These are phyloP conservation scores for Chlamydomonas incerta DNA, from an alignment of 139 green algal genomes.

Conservation along the genomic window DNA sequence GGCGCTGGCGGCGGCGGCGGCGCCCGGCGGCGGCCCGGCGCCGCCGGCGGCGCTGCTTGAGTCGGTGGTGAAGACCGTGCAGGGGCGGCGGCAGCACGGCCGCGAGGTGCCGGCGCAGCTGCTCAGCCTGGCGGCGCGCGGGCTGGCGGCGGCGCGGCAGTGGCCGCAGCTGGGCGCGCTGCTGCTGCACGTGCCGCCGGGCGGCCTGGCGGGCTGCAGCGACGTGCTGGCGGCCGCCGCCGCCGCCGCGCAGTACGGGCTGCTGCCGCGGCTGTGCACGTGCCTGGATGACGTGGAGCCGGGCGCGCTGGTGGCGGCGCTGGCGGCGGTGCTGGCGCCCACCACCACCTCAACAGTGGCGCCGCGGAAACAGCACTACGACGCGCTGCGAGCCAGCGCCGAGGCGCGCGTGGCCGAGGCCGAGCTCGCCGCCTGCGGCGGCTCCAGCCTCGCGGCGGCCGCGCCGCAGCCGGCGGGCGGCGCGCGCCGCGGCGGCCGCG, in stretches of 20 bases:
- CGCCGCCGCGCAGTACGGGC: constrained; percentile 44
- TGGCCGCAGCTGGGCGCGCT: constrained; percentile 17
- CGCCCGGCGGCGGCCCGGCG: not conserved
- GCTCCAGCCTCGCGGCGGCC: not conserved
- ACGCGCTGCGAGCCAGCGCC: not conserved
- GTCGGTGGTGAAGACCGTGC: constrained; percentile 9
- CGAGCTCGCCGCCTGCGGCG: not conserved
- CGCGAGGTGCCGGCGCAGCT: constrained; percentile 34
- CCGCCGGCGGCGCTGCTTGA: constrained; percentile 28
- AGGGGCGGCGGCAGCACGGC: constrained; percentile 19
- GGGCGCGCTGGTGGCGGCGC: constrained; percentile 42
- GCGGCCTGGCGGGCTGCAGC: constrained; percentile 31
- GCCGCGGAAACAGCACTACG: constrained; percentile 15
- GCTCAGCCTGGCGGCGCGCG: constrained; percentile 1
- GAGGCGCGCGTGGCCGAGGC: constrained; percentile 2
- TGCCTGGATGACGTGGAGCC: constrained; percentile 54
- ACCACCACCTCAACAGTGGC: constrained; percentile 25
- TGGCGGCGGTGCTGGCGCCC: constrained; percentile 49
- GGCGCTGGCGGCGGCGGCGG: not conserved
- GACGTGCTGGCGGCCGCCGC: constrained; percentile 46
- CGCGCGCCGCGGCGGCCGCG: not conserved
- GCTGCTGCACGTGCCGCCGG: not conserved
- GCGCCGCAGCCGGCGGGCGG: not conserved
- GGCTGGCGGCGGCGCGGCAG: constrained; percentile 8
- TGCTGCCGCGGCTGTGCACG: constrained; percentile 43